These are phyloP conservation scores for Dacryopinax primogenitus DNA, from an alignment of 768 basidiomycete species.

Conservation along the genomic window DNA sequence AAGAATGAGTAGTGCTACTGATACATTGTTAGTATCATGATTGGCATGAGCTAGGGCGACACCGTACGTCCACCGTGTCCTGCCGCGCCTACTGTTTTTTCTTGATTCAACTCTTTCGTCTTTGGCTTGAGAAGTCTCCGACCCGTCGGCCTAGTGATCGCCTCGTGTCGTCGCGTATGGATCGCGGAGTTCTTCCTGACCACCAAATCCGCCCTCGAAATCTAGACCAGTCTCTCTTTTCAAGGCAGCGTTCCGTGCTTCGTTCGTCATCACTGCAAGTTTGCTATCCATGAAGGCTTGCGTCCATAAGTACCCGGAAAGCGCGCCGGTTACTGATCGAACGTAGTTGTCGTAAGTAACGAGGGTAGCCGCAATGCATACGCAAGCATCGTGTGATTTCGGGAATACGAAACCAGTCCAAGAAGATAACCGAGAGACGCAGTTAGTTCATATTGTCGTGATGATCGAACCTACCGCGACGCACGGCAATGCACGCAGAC, in stretches of 20 bases:
- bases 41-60: not conserved
- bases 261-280: not conserved
- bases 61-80: not conserved
- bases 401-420: not conserved
- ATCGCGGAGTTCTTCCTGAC: not conserved
- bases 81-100: not conserved
- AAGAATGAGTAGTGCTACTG: slow-evolving; percentile 1
- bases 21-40: not conserved
- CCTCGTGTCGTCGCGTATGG: slow-evolving; percentile 5
- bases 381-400: not conserved
- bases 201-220: slow-evolving; percentile 3
- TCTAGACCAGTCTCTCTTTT: not conserved
- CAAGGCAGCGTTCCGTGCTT: not conserved
- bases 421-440: not conserved
- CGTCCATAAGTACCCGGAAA: not conserved
- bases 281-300: slow-evolving; percentile 2
- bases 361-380: not conserved
- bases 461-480: not conserved
- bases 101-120: not conserved
- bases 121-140: not conserved
- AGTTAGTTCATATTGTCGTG: not conserved
- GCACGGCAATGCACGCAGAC: not conserved
- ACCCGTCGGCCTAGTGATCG: not conserved
- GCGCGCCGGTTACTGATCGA: not conserved
- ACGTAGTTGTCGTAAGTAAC: not conserved